Conservation (phyloP, 257 asterid genomes). For the Salvia splendens region DNA sequence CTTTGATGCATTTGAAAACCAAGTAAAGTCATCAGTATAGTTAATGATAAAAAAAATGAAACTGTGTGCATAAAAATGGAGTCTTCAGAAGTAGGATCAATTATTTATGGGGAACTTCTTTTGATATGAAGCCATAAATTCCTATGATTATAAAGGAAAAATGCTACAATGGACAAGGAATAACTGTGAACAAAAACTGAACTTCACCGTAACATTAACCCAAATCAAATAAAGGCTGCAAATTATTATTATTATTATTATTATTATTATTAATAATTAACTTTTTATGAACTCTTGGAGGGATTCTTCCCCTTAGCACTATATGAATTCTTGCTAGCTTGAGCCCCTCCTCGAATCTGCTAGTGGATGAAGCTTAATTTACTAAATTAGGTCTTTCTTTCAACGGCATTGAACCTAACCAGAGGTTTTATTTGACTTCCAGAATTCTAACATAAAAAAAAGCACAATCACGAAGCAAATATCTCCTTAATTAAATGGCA, state of each 20-base stretch:
- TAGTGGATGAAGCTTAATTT: background rate
- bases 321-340: background rate
- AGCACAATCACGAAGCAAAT: slow-evolving; percentile 3
- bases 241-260: background rate
- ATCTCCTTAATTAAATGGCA: slow-evolving; percentile 10
- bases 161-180: background rate
- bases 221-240: background rate
- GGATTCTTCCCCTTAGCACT: background rate
- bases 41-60: background rate
- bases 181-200: background rate
- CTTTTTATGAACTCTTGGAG: too few relatives aligned
- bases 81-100: background rate
- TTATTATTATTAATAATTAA: too few relatives aligned
- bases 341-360: background rate
- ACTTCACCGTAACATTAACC: background rate
- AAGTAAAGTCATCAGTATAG: background rate
- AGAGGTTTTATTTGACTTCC: background rate
- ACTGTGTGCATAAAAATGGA: background rate
- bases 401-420: background rate
- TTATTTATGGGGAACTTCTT: background rate
- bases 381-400: background rate
- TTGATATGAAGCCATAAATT: background rate
- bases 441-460: background rate
- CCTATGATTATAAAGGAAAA: background rate
- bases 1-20: background rate